A percentile compares a stretch with the other conserved stretches of the same genome.
Evolutionary conservation across 177 flowering plant species (phyloP).

Genomic region (Vitis hybrid): DNA sequence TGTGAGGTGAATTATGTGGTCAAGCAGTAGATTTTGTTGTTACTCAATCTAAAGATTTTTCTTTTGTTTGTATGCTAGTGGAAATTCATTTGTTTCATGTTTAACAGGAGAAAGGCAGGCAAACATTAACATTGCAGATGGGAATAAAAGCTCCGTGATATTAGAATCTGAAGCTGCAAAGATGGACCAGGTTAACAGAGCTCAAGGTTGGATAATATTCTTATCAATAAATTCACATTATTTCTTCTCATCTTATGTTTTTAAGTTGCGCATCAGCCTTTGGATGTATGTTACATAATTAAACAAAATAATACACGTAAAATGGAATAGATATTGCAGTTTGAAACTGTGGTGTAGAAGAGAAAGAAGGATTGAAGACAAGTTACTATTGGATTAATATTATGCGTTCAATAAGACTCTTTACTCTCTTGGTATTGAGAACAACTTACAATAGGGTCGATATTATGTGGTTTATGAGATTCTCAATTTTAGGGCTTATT

Average conservation of each 20-base stretch:
- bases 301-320: too few species aligned
- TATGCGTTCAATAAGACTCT: too few species aligned
- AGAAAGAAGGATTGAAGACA: too few species aligned
- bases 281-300: background rate
- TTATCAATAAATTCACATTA: background rate
- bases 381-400: too few species aligned
- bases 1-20: background rate
- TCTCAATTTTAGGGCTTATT: too few species aligned
- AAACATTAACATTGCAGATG: constrained; percentile 78
- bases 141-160: constrained; percentile 65
- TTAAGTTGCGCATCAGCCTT: background rate
- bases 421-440: too few species aligned
- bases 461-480: too few species aligned
- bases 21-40: background rate
- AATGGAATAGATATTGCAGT: too few species aligned
- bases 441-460: too few species aligned
- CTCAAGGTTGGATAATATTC: constrained; percentile 45
- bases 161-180: constrained; percentile 76
- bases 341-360: too few species aligned
- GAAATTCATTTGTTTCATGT: constrained; percentile 1
- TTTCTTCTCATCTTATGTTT: background rate
- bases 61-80: background rate
- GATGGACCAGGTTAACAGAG: constrained; percentile 74
- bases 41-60: background rate
- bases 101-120: constrained; percentile 84